A percentile compares a stretch with the other conserved stretches of the same genome.
phyloP scores from a whole-genome alignment of 805 yeast species.

The Pichia nakasei region DNA sequence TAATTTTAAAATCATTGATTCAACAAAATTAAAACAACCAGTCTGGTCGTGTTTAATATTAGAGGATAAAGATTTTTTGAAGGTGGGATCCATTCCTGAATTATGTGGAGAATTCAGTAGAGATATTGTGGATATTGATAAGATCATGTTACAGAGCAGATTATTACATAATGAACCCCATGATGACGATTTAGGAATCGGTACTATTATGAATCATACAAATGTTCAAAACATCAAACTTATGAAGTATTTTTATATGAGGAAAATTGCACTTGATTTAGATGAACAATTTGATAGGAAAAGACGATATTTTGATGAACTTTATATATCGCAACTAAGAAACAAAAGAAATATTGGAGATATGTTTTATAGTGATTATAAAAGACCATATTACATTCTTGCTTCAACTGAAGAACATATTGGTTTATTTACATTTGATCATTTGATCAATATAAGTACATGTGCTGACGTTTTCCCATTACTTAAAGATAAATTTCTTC shows the following conservation, averaged over 20 bases:
- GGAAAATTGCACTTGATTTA: constrained; percentile 13
- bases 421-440: constrained; percentile 3
- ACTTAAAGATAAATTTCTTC: neutral
- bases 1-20: constrained; percentile 1
- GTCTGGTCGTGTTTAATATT: constrained; percentile 15
- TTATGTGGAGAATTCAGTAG: constrained; percentile 37
- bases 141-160: constrained; percentile 23
- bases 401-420: neutral
- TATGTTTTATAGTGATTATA: too few species aligned
- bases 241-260: neutral
- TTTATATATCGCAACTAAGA: constrained; percentile 19
- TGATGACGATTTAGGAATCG: constrained; percentile 27
- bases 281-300: constrained; percentile 23
- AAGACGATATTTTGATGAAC: constrained; percentile 23
- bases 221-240: constrained; percentile 6
- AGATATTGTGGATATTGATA: constrained; percentile 9
- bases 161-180: neutral
- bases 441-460: constrained; percentile 1
- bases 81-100: constrained; percentile 39
- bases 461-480: constrained; percentile 4
- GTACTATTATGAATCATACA: constrained; percentile 24
- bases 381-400: neutral
- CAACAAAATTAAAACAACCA: neutral
- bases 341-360: neutral
- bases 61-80: constrained; percentile 32